These are phyloP conservation scores for Triticum urartu DNA, from an alignment of 176 grass and related monocot genomes.

Conservation along the genomic window DNA sequence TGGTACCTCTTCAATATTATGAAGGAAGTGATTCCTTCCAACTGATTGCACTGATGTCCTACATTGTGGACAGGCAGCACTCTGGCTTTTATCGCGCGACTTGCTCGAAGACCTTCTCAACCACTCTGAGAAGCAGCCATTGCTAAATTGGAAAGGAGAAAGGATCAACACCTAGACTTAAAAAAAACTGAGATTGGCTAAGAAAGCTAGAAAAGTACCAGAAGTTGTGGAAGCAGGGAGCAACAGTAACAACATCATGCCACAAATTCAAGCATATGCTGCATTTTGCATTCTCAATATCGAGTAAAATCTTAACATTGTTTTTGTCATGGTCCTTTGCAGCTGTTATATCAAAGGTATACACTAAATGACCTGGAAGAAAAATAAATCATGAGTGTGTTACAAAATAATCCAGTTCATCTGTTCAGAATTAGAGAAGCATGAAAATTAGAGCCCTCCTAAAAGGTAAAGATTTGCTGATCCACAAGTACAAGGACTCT, in stretches of 20 bases:
- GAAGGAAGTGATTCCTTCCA: constrained; percentile 93
- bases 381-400: constrained; percentile 13
- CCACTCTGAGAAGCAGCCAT: constrained; percentile 99
- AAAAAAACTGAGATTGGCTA: constrained; percentile 8
- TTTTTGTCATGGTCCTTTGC: constrained; percentile 43
- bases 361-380: constrained; percentile 60
- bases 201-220: constrained; percentile 56
- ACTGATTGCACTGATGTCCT: constrained; percentile 77
- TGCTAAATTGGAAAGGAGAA: constrained; percentile 50
- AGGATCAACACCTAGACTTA: constrained; percentile 16
- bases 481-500: neutral
- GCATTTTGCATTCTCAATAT: constrained; percentile 96
- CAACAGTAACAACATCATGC: constrained; percentile 98
- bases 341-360: constrained; percentile 72
- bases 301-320: constrained; percentile 70
- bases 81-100: constrained; percentile 54
- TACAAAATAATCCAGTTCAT: constrained; percentile 16
- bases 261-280: constrained; percentile 98
- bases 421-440: neutral
- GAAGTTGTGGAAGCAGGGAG: constrained; percentile 96
- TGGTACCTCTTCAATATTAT: constrained; percentile 86
- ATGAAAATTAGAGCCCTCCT: neutral
- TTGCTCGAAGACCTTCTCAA: constrained; percentile 76
- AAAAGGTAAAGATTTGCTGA: neutral
- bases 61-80: constrained; percentile 79